phyloP scores from a whole-genome alignment of 2,329 filamentous ascomycete genomes.

The Pseudogymnoascus sp. region DNA sequence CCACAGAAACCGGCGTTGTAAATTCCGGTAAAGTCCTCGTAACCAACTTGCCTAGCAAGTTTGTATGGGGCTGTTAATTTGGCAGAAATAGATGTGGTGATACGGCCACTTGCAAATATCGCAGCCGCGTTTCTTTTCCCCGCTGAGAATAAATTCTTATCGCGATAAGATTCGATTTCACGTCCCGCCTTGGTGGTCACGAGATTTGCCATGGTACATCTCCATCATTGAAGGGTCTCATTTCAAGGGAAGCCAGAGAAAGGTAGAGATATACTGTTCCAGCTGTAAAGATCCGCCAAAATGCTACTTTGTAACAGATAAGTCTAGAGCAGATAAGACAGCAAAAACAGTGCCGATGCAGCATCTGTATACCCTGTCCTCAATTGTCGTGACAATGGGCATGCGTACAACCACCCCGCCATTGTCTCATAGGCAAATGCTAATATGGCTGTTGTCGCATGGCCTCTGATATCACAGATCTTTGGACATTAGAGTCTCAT shows the following conservation, averaged over 20 bases:
- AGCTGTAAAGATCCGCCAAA: background rate
- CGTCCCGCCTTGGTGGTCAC: background rate
- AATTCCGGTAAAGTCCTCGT: background rate
- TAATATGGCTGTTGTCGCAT: background rate
- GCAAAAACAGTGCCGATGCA: background rate
- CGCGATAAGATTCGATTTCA: background rate
- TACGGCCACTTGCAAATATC: background rate
- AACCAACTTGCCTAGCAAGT: background rate
- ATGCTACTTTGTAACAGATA: background rate
- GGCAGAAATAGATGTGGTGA: background rate
- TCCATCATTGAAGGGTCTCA: background rate
- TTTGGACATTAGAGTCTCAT: background rate
- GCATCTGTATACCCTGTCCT: background rate
- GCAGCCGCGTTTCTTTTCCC: background rate
- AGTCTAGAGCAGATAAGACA: background rate
- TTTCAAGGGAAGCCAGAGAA: background rate
- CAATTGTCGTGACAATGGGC: background rate
- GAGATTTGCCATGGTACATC: background rate
- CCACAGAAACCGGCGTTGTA: background rate
- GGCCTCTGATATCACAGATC: background rate
- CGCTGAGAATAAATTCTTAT: slow-evolving; percentile 6
- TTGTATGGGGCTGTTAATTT: background rate
- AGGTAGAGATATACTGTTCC: background rate
- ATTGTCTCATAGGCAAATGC: background rate
- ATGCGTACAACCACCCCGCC: background rate